These are phyloP conservation scores for Cryptococcus maquisensis DNA, from an alignment of 1,284 basidiomycete species.

Conservation along the genomic window DNA sequence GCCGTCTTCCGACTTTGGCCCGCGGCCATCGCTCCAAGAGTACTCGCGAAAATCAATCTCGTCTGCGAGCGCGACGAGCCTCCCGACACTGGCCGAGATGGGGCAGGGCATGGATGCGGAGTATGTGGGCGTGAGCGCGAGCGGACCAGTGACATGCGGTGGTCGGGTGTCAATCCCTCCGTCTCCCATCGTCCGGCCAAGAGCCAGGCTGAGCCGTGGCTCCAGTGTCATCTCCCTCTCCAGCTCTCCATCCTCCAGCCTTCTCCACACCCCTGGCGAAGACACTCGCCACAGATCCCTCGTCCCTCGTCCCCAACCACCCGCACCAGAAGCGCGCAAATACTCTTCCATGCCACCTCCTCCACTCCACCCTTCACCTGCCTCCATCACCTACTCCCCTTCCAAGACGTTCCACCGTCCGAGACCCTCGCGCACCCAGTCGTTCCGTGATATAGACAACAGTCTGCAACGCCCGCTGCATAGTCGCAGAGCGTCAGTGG, in stretches of 20 bases:
- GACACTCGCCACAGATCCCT: conserved; percentile 3
- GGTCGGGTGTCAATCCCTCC: conserved; percentile 4
- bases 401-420: neutral
- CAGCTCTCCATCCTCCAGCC: conserved; percentile 4
- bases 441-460: conserved; percentile 5
- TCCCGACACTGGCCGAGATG: conserved; percentile 25
- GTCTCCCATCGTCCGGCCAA: conserved; percentile 8
- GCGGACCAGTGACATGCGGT: neutral
- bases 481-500: conserved; percentile 9
- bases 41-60: conserved; percentile 29
- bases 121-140: conserved; percentile 1
- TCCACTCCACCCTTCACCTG: neutral
- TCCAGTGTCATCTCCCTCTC: neutral
- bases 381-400: neutral
- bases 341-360: conserved; percentile 2
- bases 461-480: neutral
- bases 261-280: conserved; percentile 1
- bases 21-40: conserved; percentile 17
- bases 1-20: conserved; percentile 1
- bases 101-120: conserved; percentile 2
- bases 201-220: conserved; percentile 1
- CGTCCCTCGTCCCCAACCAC: conserved; percentile 7
- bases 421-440: conserved; percentile 7
- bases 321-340: neutral
- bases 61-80: conserved; percentile 20